Conservation (phyloP, 2,329 filamentous ascomycete genomes). For the Sarocladium kiliense region DNA sequence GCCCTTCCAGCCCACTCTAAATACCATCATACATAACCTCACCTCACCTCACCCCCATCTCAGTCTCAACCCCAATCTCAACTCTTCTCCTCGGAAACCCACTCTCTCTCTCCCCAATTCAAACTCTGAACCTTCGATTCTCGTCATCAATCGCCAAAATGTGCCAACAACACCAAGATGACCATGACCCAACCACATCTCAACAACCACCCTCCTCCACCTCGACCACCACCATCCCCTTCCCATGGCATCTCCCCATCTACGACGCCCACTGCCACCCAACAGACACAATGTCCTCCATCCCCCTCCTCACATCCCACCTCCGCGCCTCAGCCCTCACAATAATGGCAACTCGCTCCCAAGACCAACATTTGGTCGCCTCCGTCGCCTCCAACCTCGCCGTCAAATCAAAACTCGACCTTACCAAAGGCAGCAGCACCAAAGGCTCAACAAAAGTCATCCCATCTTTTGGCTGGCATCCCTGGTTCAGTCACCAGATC, state of each 20-base stretch:
- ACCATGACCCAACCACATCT: not conserved
- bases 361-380: constrained; percentile 71
- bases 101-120: too few relatives aligned
- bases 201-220: not conserved
- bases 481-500: constrained; percentile 78
- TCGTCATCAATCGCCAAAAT: not conserved
- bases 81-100: too few relatives aligned
- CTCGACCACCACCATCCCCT: constrained; percentile 18
- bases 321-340: constrained; percentile 66
- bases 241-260: constrained; percentile 67
- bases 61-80: too few relatives aligned
- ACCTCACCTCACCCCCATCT: too few relatives aligned
- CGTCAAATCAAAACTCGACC: constrained; percentile 23
- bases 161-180: not conserved
- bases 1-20: too few relatives aligned
- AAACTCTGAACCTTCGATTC: too few relatives aligned
- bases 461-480: constrained; percentile 82
- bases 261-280: constrained; percentile 82
- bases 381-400: constrained; percentile 54
- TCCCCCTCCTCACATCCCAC: constrained; percentile 45
- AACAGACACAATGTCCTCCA: constrained; percentile 66
- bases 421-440: constrained; percentile 9
- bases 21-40: too few relatives aligned
- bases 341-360: constrained; percentile 70
- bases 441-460: constrained; percentile 29